Evolutionary conservation across 208 protist genomes (phyloP), one percentile per base, ranked within the genome.

Genomic region (Herpetomonas tarakana): DNA sequence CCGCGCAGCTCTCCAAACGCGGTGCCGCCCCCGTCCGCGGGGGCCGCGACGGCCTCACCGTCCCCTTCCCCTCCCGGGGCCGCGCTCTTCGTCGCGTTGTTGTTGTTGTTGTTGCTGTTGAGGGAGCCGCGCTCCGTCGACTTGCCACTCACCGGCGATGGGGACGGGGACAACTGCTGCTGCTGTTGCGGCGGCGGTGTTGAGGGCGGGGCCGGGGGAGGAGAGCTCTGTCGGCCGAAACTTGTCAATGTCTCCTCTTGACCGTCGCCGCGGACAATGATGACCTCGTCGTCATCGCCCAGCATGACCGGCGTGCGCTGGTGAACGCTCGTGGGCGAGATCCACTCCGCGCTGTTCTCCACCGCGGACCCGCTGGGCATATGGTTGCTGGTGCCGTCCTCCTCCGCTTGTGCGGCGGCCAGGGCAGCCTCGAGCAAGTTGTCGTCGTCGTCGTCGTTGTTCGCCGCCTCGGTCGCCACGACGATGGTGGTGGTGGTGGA

Each of bases 281-380:
- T 62, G 4, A 45, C 63, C 1, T 78, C 73, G 27, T 88, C 83
- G 31, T 93, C 83, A 25, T 77, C 78, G 16, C 78, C 86, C 22
- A 87, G 64, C 62, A 93, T 86, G 55, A 75, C 81, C 11, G 86
- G 80, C 12, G 86, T 93, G 58, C 86, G 86, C 55, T 89, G 81
- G 50, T 93, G 86, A 31, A 77, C 80, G 65, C 78, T 85, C 26
- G 59, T 50, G 11, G 82, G 82, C 24, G 83, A 84, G 19, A 61
- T 30, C 72, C 73, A 73, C 26, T 76, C 78, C 21, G 57, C 58
- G 22, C 61, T 39, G 35, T 31, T 64, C n/a, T 30, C 14, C 46
- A 11, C 52, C 4, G 9, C n/a, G 12, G 26, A 39, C 22, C 14
- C 18, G 22, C 11, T 21, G 12, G n/a, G n/a, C 12, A 12, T 7